phyloP scores from a whole-genome alignment of 2,329 filamentous ascomycete genomes.

The Simplicillium aogashimaense region DNA sequence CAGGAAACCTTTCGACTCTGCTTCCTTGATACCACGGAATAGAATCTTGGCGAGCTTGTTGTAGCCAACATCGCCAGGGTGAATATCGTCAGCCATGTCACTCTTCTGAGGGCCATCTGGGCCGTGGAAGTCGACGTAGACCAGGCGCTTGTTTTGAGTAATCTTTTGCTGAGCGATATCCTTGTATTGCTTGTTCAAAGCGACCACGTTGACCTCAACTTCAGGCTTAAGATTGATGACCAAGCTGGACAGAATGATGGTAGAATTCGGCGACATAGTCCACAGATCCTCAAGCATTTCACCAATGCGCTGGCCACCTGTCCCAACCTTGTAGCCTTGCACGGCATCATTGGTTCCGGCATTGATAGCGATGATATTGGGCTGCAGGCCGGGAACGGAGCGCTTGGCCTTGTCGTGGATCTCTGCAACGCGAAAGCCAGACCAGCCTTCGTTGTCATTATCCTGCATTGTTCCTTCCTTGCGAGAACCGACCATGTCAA shows the following conservation, averaged over 20 bases:
- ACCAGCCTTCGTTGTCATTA: slow-evolving; percentile 34
- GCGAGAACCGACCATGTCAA: slow-evolving; percentile 30
- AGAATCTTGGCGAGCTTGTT: slow-evolving; percentile 30
- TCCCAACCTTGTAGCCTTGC: slow-evolving; percentile 18
- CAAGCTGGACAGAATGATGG: slow-evolving; percentile 28
- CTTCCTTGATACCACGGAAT: slow-evolving; percentile 18
- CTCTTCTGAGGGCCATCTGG: slow-evolving; percentile 15
- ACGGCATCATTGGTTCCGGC: slow-evolving; percentile 33
- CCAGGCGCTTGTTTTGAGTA: slow-evolving; percentile 18
- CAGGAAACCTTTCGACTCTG: slow-evolving; percentile 13
- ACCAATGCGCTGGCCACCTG: slow-evolving; percentile 21
- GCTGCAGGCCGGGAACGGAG: slow-evolving; percentile 20
- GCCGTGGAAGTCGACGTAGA: slow-evolving; percentile 29
- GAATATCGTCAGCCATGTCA: slow-evolving; percentile 27
- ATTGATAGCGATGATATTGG: slow-evolving; percentile 31
- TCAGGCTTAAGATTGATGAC: slow-evolving; percentile 19
- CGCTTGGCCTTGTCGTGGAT: slow-evolving; percentile 21
- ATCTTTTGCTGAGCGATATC: slow-evolving; percentile 16
- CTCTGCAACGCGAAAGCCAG: slow-evolving; percentile 28
- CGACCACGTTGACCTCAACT: slow-evolving; percentile 15
- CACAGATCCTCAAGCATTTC: slow-evolving; percentile 25
- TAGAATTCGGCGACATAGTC: slow-evolving; percentile 17
- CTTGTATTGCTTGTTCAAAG: slow-evolving; percentile 23
- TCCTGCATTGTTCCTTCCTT: slow-evolving; percentile 25
- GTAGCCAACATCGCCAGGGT: slow-evolving; percentile 28